Base-by-base conservation (phyloP, 176 grass and related monocot species). In the Oryza meyeriana region DNA sequence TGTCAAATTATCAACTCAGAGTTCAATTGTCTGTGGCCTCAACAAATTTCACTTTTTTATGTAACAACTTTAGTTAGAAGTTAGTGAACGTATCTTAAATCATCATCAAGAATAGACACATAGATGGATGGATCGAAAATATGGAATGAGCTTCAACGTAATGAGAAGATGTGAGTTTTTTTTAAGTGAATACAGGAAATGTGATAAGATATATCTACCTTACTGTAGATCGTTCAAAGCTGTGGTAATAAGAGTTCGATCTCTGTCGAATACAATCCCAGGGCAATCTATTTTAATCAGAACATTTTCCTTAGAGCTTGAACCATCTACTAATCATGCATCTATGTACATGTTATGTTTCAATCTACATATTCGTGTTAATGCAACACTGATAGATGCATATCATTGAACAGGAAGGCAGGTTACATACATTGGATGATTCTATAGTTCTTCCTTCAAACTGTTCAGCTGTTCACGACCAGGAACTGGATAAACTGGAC, bases 371-470 rank as follows among this genome's bases (percentile, higher is more conserved):
- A 62, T 85, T 71, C 22, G 66, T 47, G 72, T 78, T 22, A 35
- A 86, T 62, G 27, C 73, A 66, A 58, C 72, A 69, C 74, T 84
- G 68, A 82, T 78, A 82, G 61, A 83, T 87, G 30, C 38, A 65
- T 72, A 87, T 85, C 28, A 64, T 90, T 90, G 9, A 42, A 69
- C 89, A 94, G 90, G 89, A 81, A 85, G 86, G 76, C 73, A 92
- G 81, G 45, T 41, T 89, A 67, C 29, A 67, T 8, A 77, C 76
- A 63, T 65, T 36, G 24, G 85, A 78, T 80, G 87, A 92, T 75
- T 84, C 89, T 20, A 69, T 80, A 79, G 73, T 75, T 83, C 33
- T 74, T 86, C 73, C 85, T 69, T 65, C 76, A 36, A 81, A 85
- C 6, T 86, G 26, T 71, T 47, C 48, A 75, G 63, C 65, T 58